These are phyloP conservation scores for Alternaria consortialis DNA, from an alignment of 2,329 filamentous ascomycete genomes.

Conservation along the genomic window DNA sequence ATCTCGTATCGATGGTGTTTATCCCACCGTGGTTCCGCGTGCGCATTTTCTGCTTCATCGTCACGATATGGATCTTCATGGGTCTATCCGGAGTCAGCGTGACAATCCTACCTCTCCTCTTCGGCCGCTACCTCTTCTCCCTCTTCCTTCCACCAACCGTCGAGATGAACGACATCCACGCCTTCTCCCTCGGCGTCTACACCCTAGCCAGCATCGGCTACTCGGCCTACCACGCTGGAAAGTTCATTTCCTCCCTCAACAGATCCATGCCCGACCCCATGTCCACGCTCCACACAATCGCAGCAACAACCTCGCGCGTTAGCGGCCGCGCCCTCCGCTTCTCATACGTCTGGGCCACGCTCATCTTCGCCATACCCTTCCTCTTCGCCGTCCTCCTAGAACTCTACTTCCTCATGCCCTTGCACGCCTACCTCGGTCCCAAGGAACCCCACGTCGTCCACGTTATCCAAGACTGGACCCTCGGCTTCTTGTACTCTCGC, in stretches of 20 bases:
- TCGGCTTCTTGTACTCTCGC: conserved; percentile 90
- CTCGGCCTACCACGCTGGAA: conserved; percentile 60
- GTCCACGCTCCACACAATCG: conserved; percentile 38
- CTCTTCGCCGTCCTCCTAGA: conserved; percentile 83
- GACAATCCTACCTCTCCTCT: conserved; percentile 85
- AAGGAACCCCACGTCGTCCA: conserved; percentile 74
- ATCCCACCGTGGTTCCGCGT: conserved; percentile 86
- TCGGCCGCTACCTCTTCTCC: conserved; percentile 82
- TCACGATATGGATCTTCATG: conserved; percentile 92
- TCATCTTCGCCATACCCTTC: conserved; percentile 82
- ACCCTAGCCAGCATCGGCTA: conserved; percentile 76
- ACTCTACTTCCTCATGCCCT: conserved; percentile 85
- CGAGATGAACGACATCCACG: conserved; percentile 92
- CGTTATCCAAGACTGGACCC: conserved; percentile 91
- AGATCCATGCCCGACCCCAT: conserved; percentile 41
- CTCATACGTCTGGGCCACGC: conserved; percentile 76
- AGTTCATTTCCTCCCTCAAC: conserved; percentile 44
- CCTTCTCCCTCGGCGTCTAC: conserved; percentile 90
- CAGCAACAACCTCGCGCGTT: conserved; percentile 38
- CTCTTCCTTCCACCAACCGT: conserved; percentile 70
- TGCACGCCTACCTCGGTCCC: conserved; percentile 74
- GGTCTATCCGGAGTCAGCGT: conserved; percentile 84
- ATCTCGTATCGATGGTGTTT: conserved; percentile 64
- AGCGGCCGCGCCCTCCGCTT: conserved; percentile 60
- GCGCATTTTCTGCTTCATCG: conserved; percentile 84